phyloP scores from a whole-genome alignment of 305 asterid species.

The Galium porrigens region DNA sequence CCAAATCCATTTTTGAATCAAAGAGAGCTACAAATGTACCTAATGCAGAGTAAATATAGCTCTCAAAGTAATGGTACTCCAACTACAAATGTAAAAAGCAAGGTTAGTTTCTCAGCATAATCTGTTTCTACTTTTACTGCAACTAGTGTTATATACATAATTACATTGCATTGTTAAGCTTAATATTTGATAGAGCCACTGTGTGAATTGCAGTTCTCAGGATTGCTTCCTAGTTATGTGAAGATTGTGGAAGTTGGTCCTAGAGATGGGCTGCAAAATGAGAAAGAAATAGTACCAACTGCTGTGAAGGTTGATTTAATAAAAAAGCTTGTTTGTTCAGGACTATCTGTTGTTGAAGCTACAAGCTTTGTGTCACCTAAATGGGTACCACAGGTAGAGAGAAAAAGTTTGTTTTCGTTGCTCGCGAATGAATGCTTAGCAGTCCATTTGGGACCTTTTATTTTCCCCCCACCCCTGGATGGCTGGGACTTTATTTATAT shows the following conservation, averaged over 20 bases:
- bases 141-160: background rate
- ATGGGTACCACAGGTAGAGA: slow-evolving; percentile 84
- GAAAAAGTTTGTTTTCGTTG: background rate
- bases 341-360: slow-evolving; percentile 68
- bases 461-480: background rate
- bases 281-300: slow-evolving; percentile 65
- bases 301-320: slow-evolving; percentile 61
- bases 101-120: background rate
- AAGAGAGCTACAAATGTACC: background rate
- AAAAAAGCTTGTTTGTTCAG: slow-evolving; percentile 63
- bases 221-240: slow-evolving; percentile 49
- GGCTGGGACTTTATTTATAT: background rate
- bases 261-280: slow-evolving; percentile 82
- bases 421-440: background rate
- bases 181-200: background rate
- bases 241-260: slow-evolving; percentile 93
- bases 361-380: slow-evolving; percentile 87
- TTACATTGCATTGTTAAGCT: background rate
- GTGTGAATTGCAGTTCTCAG: slow-evolving; percentile 32
- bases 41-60: background rate
- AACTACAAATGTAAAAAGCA: background rate
- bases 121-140: background rate
- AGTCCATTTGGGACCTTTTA: background rate
- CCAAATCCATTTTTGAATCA: background rate
- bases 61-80: background rate